These are phyloP conservation scores for Mycena vulgaris DNA, from an alignment of 768 basidiomycete species.

Conservation along the genomic window DNA sequence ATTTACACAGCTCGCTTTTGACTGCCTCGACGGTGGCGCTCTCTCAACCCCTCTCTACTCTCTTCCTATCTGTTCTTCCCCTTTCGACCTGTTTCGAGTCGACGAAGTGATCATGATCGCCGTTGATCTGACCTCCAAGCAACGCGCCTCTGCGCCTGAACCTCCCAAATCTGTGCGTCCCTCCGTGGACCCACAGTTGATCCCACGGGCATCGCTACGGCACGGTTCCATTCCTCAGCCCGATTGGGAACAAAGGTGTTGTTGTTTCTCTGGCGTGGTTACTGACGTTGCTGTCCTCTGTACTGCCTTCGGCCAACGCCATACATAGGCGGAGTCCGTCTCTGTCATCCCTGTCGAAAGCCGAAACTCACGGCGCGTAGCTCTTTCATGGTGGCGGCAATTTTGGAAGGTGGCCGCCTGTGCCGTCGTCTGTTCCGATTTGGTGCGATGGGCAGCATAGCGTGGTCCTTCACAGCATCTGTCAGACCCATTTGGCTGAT, in stretches of 20 bases:
- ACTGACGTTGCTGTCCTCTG: not conserved
- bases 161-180: too few relatives aligned
- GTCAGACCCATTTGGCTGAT: conserved; percentile 15
- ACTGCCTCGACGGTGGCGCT: too few relatives aligned
- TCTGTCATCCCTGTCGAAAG: too few relatives aligned
- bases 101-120: too few relatives aligned
- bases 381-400: not conserved
- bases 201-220: conserved; percentile 1
- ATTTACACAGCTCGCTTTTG: too few relatives aligned
- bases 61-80: too few relatives aligned
- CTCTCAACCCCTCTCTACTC: too few relatives aligned
- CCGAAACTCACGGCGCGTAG: too few relatives aligned
- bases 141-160: conserved; percentile 5
- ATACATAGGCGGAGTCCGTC: not conserved
- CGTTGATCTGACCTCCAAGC: too few relatives aligned
- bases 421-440: conserved; percentile 2
- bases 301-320: not conserved
- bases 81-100: too few relatives aligned
- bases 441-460: not conserved
- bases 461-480: conserved; percentile 15
- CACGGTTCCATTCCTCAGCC: conserved; percentile 26
- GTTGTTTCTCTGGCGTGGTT: not conserved
- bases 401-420: too few relatives aligned
- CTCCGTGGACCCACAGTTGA: not conserved
- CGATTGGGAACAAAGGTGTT: conserved; percentile 22